Evolutionary conservation across 331 rosid species (phyloP).

Genomic region (Malus hybrid): DNA sequence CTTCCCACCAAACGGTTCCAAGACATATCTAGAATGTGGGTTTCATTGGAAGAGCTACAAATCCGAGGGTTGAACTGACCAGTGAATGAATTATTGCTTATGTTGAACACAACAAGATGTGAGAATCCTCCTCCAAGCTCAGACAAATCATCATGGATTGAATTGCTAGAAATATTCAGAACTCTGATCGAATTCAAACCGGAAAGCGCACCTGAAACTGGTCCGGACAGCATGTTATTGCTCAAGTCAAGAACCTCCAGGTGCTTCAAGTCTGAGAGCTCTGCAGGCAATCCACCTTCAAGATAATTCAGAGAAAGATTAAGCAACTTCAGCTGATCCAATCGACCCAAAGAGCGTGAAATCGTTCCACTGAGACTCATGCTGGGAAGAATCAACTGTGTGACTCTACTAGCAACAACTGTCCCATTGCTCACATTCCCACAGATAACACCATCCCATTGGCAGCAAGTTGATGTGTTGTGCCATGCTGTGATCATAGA

Average conservation of each 20-base stretch:
- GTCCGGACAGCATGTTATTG: constrained; percentile 53
- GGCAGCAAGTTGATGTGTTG: constrained; percentile 46
- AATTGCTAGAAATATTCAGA: constrained; percentile 62
- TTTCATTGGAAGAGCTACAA: constrained; percentile 43
- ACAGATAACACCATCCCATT: constrained; percentile 67
- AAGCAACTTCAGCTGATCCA: constrained; percentile 46
- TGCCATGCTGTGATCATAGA: constrained; percentile 41
- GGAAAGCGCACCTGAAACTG: constrained; percentile 34
- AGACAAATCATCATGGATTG: constrained; percentile 24
- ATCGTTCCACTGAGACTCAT: constrained; percentile 54
- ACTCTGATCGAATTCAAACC: constrained; percentile 44
- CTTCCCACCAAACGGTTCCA: constrained; percentile 39
- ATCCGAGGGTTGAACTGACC: constrained; percentile 40
- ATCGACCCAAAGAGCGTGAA: constrained; percentile 39
- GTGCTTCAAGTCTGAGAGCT: constrained; percentile 45
- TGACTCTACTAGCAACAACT: constrained; percentile 39
- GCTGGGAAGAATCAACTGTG: constrained; percentile 39
- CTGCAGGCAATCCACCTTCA: constrained; percentile 46
- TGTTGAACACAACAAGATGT: constrained; percentile 36
- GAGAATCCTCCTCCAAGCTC: constrained; percentile 34
- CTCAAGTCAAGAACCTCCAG: constrained; percentile 63
- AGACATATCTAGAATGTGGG: constrained; percentile 56
- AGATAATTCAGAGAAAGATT: constrained; percentile 63
- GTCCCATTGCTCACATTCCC: constrained; percentile 26
- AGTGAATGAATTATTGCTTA: constrained; percentile 53